Percentiles rank a stretch among this genome's conserved stretches.
phyloP scores from a whole-genome alignment of 1,284 basidiomycete genomes.

The Malassezia cuniculi region DNA sequence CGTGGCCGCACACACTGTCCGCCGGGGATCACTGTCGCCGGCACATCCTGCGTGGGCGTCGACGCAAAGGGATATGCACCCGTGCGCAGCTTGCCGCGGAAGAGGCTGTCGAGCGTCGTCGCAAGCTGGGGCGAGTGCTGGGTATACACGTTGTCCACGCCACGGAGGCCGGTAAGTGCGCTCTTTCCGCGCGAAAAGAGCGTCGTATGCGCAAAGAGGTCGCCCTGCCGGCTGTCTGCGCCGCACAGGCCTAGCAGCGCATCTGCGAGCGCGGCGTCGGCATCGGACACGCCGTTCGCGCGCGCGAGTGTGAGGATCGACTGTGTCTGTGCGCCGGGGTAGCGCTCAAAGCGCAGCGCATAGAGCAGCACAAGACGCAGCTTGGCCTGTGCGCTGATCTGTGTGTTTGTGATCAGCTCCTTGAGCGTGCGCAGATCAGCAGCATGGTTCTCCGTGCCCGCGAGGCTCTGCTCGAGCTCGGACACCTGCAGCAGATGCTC shows the following conservation, averaged over 20 bases:
- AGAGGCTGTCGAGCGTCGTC: slow-evolving; percentile 77
- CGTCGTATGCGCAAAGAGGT: slow-evolving; percentile 90
- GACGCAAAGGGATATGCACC: slow-evolving; percentile 63
- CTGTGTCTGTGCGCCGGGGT: slow-evolving; percentile 69
- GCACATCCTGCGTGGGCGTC: not conserved
- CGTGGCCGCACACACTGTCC: slow-evolving; percentile 18
- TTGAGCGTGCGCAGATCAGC: slow-evolving; percentile 64
- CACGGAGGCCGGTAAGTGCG: slow-evolving; percentile 89
- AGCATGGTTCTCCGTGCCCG: slow-evolving; percentile 67
- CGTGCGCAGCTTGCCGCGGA: slow-evolving; percentile 74
- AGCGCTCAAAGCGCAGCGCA: slow-evolving; percentile 86
- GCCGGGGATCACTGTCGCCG: slow-evolving; percentile 6
- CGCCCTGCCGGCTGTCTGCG: slow-evolving; percentile 89
- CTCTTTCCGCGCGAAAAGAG: slow-evolving; percentile 85
- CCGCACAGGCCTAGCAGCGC: slow-evolving; percentile 86
- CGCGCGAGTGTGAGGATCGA: slow-evolving; percentile 69
- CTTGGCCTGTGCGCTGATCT: slow-evolving; percentile 65
- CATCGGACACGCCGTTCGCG: slow-evolving; percentile 61
- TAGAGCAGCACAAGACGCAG: slow-evolving; percentile 85
- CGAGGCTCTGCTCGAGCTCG: slow-evolving; percentile 91
- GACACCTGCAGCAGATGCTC: slow-evolving; percentile 66
- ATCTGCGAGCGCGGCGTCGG: slow-evolving; percentile 59
- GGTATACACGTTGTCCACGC: slow-evolving; percentile 98
- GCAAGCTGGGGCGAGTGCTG: slow-evolving; percentile 89
- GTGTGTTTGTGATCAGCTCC: slow-evolving; percentile 50